Conservation (phyloP, 116 monocot genomes). For the Iris pallida region DNA sequence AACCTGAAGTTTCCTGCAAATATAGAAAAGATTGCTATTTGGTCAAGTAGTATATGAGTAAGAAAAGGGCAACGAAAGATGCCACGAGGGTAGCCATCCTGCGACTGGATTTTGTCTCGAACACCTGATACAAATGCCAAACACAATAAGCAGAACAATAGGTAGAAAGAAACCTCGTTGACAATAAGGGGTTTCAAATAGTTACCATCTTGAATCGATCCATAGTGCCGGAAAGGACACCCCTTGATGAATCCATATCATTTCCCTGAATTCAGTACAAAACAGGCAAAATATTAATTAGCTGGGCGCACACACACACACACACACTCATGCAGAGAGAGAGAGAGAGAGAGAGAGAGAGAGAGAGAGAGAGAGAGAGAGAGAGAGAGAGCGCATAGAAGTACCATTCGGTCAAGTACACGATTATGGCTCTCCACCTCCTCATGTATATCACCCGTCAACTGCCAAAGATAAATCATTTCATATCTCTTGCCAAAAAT, state of each 20-base stretch:
- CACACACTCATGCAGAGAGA: neutral
- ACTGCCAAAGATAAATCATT: conserved; percentile 30
- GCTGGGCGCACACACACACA: neutral
- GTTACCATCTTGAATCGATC: conserved; percentile 69
- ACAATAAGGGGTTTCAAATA: conserved; percentile 1
- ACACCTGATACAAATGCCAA: conserved; percentile 53
- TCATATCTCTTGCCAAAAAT: conserved; percentile 1
- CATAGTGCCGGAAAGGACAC: conserved; percentile 63
- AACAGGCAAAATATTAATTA: neutral
- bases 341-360: neutral
- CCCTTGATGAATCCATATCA: conserved; percentile 78
- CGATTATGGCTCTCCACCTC: conserved; percentile 79
- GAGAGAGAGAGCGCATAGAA: neutral
- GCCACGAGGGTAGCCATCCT: conserved; percentile 83
- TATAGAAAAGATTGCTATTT: conserved; percentile 21
- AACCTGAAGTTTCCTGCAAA: too few relatives aligned
- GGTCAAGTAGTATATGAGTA: conserved; percentile 87
- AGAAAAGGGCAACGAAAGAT: conserved; percentile 74
- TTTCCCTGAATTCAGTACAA: conserved; percentile 39
- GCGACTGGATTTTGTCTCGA: conserved; percentile 83
- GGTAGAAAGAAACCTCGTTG: neutral
- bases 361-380: neutral
- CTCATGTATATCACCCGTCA: conserved; percentile 96
- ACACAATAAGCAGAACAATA: neutral
- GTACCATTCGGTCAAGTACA: conserved; percentile 74